A percentile compares a stretch with the other conserved stretches of the same genome.
phyloP scores from a whole-genome alignment of 345 rosid species.

The Sisymbrium irio region DNA sequence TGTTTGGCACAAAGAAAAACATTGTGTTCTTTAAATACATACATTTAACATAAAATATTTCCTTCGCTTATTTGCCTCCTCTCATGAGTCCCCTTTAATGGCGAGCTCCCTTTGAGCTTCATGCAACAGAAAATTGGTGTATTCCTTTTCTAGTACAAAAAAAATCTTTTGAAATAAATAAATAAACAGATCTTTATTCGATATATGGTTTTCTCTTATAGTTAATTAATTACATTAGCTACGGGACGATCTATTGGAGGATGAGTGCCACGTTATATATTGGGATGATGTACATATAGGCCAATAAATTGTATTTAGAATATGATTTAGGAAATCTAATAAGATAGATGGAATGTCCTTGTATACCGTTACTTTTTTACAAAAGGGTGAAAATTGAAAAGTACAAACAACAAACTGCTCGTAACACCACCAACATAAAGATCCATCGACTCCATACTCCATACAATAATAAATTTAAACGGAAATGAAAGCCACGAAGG shows the following conservation, averaged over 20 bases:
- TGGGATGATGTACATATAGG: not conserved
- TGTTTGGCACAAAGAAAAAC: not conserved
- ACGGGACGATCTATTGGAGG: not conserved
- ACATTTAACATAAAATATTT: not conserved
- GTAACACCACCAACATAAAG: slow-evolving; percentile 14
- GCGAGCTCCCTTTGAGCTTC: not conserved
- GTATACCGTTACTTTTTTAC: not conserved
- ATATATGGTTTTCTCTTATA: not conserved
- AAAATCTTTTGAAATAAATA: not conserved
- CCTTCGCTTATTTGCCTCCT: not conserved
- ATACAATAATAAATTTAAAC: not conserved
- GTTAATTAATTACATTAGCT: not conserved
- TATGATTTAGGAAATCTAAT: not conserved
- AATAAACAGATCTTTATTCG: not conserved
- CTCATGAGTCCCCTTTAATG: not conserved
- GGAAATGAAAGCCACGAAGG: not conserved
- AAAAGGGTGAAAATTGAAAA: slow-evolving; percentile 7
- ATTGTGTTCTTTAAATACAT: not conserved
- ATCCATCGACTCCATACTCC: no score
- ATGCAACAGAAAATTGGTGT: not conserved
- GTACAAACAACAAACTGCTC: slow-evolving; percentile 11
- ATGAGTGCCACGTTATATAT: not conserved
- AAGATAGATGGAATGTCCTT: not conserved
- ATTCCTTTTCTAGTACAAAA: no score
- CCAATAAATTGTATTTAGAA: not conserved